Evolutionary conservation across 1,284 basidiomycete species (phyloP), one percentile per base, ranked within the genome.

Genomic region (Moniliophthora roreri): DNA sequence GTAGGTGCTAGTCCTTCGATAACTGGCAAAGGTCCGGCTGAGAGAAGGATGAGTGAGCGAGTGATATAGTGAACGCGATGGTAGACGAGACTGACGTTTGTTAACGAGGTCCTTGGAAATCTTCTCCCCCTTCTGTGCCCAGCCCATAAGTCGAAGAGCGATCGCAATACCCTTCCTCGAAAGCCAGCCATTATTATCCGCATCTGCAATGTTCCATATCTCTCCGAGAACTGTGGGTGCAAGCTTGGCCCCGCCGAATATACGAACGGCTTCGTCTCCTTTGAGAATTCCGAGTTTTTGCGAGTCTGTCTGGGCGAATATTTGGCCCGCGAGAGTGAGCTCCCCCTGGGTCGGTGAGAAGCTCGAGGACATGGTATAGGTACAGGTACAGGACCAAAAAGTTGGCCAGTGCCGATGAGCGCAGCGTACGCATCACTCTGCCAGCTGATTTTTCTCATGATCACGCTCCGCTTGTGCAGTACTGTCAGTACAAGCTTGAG

Each of bases 181-280:
- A 52, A 99, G 80, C 72, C 89, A 94, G 3, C 95, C 95, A 58
- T 91, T 91, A 76, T 97, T 95, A 42, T 93, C 89, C 48, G 89
- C 87, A 75, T 99, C 97, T 38, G 95, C 88, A 56, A 98, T 74
- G 51, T 79, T 82, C 96, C 97, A 99, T 62, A 99, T 89, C 74
- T 97, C 91, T 39, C 95, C 94, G 54, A 99, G 85, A 34, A 82
- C 78, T n/a, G 79, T 74, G 7, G 91, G 85, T 26, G 83, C 72
- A 52, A 96, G 81, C 62, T 89, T 88, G 42, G 92, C 87, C 51
- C 91, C 87, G 55, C 82, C 77, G 63, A 95, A 91, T 52, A 93
- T 75, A 64, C 82, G 84, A 66, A 95, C 85, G 37, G 92, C 93
- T 60, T 88, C 85, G 56, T 93, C 89, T 62, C 93, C 92, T 16